phyloP scores from a whole-genome alignment of 106 monocot genomes.

The Vanilla planifolia region DNA sequence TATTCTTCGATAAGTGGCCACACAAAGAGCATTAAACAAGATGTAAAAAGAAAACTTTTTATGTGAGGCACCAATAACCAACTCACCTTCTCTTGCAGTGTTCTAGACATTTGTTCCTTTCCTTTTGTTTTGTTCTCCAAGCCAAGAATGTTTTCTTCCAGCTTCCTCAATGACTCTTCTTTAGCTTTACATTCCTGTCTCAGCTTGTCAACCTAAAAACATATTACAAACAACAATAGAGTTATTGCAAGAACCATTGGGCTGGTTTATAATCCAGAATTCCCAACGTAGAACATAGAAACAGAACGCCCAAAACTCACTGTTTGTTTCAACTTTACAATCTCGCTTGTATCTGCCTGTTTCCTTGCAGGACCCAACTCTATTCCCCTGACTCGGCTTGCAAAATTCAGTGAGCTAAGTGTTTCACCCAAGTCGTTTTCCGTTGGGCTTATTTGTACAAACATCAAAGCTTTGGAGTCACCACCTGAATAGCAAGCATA shows the following conservation, averaged over 20 bases:
- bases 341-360: constrained; percentile 64
- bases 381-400: constrained; percentile 67
- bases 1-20: too few species aligned
- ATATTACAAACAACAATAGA: constrained; percentile 4
- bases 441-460: constrained; percentile 88
- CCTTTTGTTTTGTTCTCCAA: constrained; percentile 64
- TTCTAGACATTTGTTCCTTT: constrained; percentile 59
- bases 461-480: constrained; percentile 81
- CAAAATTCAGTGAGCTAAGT: constrained; percentile 83
- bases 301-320: constrained; percentile 18
- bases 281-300: neutral
- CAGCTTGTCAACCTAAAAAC: constrained; percentile 63
- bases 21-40: constrained; percentile 11
- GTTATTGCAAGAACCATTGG: neutral
- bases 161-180: constrained; percentile 63
- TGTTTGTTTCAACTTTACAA: constrained; percentile 70
- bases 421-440: constrained; percentile 78
- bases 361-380: constrained; percentile 82
- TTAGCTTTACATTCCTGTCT: constrained; percentile 61
- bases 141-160: constrained; percentile 62
- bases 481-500: constrained; percentile 43
- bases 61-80: neutral
- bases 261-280: neutral
- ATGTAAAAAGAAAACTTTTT: neutral
- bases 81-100: constrained; percentile 89